Evolutionary conservation across 164 flowering plant species (phyloP).

Genomic region (Pachysandra terminalis): DNA sequence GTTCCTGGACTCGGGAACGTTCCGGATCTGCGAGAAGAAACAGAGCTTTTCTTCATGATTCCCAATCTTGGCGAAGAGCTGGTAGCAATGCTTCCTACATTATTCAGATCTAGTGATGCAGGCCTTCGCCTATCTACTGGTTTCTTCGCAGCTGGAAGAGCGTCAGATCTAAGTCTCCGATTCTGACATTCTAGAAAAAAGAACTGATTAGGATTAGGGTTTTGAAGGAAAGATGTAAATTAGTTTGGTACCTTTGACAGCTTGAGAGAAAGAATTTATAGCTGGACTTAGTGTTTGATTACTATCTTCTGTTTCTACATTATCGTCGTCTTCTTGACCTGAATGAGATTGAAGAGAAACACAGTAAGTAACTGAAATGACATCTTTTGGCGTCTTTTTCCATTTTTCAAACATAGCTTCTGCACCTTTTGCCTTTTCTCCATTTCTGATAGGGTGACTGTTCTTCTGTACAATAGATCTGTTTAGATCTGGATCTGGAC

Average conservation of each 20-base stretch:
- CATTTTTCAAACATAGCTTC: background rate
- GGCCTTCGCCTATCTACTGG: slow-evolving; percentile 44
- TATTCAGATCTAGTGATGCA: slow-evolving; percentile 72
- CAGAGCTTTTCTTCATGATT: no score
- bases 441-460: slow-evolving; percentile 24
- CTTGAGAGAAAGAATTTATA: slow-evolving; percentile 66
- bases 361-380: slow-evolving; percentile 14
- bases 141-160: slow-evolving; percentile 28
- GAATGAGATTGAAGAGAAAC: slow-evolving; percentile 15
- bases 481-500: slow-evolving; percentile 55
- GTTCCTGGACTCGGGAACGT: no score
- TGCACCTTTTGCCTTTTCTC: slow-evolving; percentile 20
- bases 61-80: no score
- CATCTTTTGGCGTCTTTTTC: background rate
- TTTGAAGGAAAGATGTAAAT: background rate
- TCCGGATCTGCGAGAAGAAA: no score
- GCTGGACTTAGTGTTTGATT: slow-evolving; percentile 41
- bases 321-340: slow-evolving; percentile 33
- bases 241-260: slow-evolving; percentile 57
- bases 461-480: slow-evolving; percentile 16
- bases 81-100: slow-evolving; percentile 22
- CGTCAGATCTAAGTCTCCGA: slow-evolving; percentile 59
- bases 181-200: slow-evolving; percentile 59
- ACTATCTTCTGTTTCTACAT: slow-evolving; percentile 39
- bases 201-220: background rate